Percentiles rank a stretch among this genome's conserved stretches.
Conservation (phyloP, 495 filamentous ascomycete genomes). For the Neurospora sp. region DNA sequence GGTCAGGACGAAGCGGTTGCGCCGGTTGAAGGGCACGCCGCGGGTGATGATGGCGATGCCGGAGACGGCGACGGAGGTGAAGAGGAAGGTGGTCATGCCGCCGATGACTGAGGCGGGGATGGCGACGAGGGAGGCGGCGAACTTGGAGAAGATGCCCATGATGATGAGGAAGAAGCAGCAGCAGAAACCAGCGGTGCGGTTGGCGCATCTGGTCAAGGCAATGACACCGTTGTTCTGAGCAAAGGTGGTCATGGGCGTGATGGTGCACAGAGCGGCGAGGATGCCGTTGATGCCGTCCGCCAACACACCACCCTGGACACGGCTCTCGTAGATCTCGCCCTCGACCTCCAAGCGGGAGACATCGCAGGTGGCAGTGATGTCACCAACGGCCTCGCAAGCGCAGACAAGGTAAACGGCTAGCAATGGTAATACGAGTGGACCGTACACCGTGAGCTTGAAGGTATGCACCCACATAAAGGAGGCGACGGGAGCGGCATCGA, state of each 20-base stretch:
- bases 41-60: conserved; percentile 77
- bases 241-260: conserved; percentile 70
- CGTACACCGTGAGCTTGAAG: conserved; percentile 72
- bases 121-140: conserved; percentile 76
- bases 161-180: conserved; percentile 70
- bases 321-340: conserved; percentile 70
- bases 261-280: conserved; percentile 71
- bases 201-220: conserved; percentile 78
- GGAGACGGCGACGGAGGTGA: conserved; percentile 73
- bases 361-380: conserved; percentile 65
- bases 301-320: conserved; percentile 82
- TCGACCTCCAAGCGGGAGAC: conserved; percentile 79
- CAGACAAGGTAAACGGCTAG: conserved; percentile 81
- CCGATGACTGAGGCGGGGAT: conserved; percentile 76
- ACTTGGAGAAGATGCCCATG: conserved; percentile 88
- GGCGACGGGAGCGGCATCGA: conserved; percentile 59
- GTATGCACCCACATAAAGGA: conserved; percentile 90
- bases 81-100: conserved; percentile 91
- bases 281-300: conserved; percentile 79
- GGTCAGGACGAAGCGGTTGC: conserved; percentile 82
- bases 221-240: conserved; percentile 92
- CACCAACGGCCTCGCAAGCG: conserved; percentile 83
- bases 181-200: conserved; percentile 72
- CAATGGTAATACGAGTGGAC: conserved; percentile 72
- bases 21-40: conserved; percentile 63